Evolutionary conservation across 306 rosid species (phyloP).

Genomic region (Ceratonia siliqua): DNA sequence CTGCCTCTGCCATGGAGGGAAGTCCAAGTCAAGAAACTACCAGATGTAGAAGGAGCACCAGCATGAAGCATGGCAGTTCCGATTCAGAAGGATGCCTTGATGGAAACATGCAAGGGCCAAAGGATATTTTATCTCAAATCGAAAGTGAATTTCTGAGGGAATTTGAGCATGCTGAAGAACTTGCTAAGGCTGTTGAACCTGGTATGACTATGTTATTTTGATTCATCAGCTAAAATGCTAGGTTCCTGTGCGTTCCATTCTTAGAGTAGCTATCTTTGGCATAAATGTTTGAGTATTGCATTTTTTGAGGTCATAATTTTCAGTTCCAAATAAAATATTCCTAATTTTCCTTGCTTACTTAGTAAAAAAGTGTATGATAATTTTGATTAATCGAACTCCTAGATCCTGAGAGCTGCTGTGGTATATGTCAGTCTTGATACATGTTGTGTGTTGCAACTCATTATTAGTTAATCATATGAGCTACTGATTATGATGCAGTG

Average conservation of each 20-base stretch:
- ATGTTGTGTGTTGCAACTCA: not conserved
- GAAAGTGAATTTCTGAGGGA: conserved; percentile 85
- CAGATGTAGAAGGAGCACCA: conserved; percentile 64
- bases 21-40: conserved; percentile 83
- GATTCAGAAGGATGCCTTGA: conserved; percentile 60
- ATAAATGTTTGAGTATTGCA: not conserved
- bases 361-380: not conserved
- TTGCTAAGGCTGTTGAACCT: conserved; percentile 83
- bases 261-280: conserved; percentile 4
- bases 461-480: not conserved
- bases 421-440: not conserved
- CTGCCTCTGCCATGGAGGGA: conserved; percentile 98
- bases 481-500: conserved; percentile 1
- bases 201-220: conserved; percentile 55
- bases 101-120: conserved; percentile 51
- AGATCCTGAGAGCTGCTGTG: conserved; percentile 3
- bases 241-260: conserved; percentile 15
- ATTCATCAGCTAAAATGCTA: conserved; percentile 26
- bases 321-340: conserved; percentile 3
- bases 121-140: conserved; percentile 65
- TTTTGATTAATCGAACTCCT: conserved; percentile 21
- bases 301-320: not conserved
- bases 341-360: conserved; percentile 2
- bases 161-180: conserved; percentile 86
- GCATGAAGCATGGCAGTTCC: conserved; percentile 59